Percentiles rank a stretch among this genome's conserved stretches.
phyloP scores from a whole-genome alignment of 441 rosid species.

The Populus tomentosa region DNA sequence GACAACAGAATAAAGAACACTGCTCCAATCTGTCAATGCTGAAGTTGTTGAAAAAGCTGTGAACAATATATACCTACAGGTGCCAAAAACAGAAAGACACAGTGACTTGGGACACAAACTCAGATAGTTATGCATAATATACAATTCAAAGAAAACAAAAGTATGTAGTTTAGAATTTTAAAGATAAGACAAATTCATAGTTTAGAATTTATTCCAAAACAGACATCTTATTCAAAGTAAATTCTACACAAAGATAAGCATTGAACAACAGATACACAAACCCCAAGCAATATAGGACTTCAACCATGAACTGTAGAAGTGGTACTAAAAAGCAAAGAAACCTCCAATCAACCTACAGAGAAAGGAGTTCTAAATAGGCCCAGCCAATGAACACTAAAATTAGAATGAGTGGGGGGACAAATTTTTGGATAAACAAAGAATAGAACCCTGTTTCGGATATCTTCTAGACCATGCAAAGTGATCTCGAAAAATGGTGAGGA shows the following conservation, averaged over 20 bases:
- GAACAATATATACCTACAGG: constrained; percentile 63
- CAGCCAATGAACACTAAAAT: background rate
- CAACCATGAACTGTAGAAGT: background rate
- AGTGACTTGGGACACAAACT: constrained; percentile 7
- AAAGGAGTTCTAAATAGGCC: background rate
- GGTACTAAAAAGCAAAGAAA: background rate
- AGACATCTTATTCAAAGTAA: background rate
- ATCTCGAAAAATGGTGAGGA: background rate
- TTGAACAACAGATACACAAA: background rate
- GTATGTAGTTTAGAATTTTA: background rate
- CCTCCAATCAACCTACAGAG: background rate
- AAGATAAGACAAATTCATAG: background rate
- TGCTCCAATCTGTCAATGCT: constrained; percentile 82
- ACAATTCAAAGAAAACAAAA: constrained; percentile 1
- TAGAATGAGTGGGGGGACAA: background rate
- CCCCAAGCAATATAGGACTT: background rate
- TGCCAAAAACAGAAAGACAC: constrained; percentile 4
- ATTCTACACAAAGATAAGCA: background rate
- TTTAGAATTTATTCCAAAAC: background rate
- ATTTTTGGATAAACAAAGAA: background rate
- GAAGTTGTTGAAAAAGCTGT: constrained; percentile 78
- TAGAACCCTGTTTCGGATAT: background rate
- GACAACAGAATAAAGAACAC: constrained; percentile 72
- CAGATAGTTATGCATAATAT: background rate
- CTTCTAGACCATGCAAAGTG: background rate